These are phyloP conservation scores for Fusarium xylarioides DNA, from an alignment of 2,329 filamentous ascomycete species.

Conservation along the genomic window DNA sequence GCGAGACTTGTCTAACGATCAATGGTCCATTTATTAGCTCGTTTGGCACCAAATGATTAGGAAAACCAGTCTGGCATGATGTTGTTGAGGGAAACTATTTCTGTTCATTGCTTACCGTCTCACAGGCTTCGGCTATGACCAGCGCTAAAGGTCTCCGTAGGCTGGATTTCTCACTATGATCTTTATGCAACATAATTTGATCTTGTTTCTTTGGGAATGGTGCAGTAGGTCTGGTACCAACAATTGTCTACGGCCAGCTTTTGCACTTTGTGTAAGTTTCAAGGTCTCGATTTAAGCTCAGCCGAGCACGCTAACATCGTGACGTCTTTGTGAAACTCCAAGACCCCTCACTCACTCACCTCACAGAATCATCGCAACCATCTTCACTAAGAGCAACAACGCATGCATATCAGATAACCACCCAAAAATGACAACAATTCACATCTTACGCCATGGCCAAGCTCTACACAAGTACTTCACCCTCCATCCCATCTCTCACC, in stretches of 20 bases:
- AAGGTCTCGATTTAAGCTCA: background rate
- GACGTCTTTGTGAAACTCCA: background rate
- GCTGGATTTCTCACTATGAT: no score
- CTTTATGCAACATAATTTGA: accelerated
- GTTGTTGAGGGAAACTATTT: background rate
- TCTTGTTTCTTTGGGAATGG: background rate
- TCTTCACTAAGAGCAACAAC: background rate
- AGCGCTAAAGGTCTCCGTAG: accelerated
- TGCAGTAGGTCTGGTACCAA: accelerated
- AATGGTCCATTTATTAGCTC: background rate
- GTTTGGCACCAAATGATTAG: background rate
- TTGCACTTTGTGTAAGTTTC: no score
- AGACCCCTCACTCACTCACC: background rate
- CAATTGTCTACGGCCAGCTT: no score
- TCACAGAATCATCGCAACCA: background rate
- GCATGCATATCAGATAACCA: background rate
- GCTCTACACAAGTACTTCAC: slow-evolving; percentile 13
- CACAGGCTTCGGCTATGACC: no score
- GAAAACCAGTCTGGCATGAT: background rate
- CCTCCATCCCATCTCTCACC: accelerated
- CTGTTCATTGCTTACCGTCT: background rate
- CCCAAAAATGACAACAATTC: slow-evolving; percentile 10
- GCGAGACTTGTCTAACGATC: background rate
- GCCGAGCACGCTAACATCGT: background rate
- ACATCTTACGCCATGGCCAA: slow-evolving; percentile 28